Base-by-base conservation (phyloP, 2,329 filamentous ascomycete genomes). In the Neonectria sp. region DNA sequence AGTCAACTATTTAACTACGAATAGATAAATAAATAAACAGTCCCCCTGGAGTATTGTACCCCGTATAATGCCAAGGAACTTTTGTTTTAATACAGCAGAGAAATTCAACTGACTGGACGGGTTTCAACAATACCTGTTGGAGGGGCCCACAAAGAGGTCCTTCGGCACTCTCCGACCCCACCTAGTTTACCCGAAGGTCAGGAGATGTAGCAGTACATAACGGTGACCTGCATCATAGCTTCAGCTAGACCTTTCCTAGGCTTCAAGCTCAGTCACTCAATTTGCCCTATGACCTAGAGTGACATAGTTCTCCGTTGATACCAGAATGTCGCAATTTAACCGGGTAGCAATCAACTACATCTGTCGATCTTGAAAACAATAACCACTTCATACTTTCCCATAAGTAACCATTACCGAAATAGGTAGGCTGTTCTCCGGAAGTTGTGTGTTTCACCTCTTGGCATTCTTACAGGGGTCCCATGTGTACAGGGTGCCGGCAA, bases 201-300 rank as follows among this genome's bases (percentile, higher is more conserved):
- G 40, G 40, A 45, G 40, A 45, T 21, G 40, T 45, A 45, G 40
- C 40, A 45, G 40, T 45, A 45, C 40, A n/a, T 45, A 45, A 21
- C 17, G 40, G 40, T 45, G 40, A 45, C 17, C 8, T 45, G 40
- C 40, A n/a, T 21, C 40, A 2, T 21, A 45, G 15, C 40, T 45
- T 15, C 17, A 5, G 40, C 40, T 45, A 21, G 40, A 45, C 40
- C 40, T 21, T n/a, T 45, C 40, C 7, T 45, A 45, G 17, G 40
- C 0, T 45, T 45, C 40, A 45, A n/a, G 21, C 3, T 45, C 15
- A 45, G 8, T 45, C 40, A 45, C 40, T 45, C 15, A n/a, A 45
- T 21, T 45, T 45, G 40, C 4, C 15, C 40, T 45, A 45, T 45
- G 17, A 45, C 40, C 40, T 21, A 21, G 2, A 45, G 40, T 45